A percentile compares a stretch with the other conserved stretches of the same genome.
phyloP scores from a whole-genome alignment of 208 protist species.

The Naegleria lovaniensis region DNA sequence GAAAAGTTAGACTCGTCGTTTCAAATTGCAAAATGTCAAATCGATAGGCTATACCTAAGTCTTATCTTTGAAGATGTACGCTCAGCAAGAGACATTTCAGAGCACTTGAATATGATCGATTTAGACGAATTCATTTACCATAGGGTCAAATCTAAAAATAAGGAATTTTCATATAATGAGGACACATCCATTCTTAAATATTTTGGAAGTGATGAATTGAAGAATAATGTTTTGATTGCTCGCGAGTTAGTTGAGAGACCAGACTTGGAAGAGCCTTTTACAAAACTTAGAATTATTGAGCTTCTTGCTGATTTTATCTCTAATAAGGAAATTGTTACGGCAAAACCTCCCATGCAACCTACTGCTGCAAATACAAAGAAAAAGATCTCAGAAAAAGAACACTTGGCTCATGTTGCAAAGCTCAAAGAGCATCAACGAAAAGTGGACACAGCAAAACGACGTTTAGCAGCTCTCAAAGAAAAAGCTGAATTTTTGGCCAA shows the following conservation, averaged over 20 bases:
- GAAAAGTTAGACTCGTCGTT: neutral
- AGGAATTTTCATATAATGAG: neutral
- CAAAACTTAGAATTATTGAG: neutral
- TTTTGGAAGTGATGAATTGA: neutral
- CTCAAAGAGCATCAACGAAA: no score
- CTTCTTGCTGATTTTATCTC: neutral
- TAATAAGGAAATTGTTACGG: neutral
- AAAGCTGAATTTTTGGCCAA: no score
- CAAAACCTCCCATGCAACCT: neutral
- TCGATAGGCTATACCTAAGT: neutral
- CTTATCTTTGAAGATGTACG: neutral
- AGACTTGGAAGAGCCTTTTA: neutral
- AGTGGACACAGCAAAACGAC: no score
- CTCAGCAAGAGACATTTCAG: neutral
- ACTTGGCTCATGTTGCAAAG: neutral
- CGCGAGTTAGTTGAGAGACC: neutral
- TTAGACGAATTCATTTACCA: neutral
- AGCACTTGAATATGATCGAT: neutral
- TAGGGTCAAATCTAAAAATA: neutral
- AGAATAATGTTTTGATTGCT: neutral
- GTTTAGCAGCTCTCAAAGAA: no score
- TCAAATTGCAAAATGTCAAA: neutral
- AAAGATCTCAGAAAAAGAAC: neutral
- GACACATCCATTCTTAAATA: neutral
- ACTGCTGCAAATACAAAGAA: neutral